Percentiles rank a stretch among this genome's conserved stretches.
Conservation (phyloP, 2,329 filamentous ascomycete species). For the Penicillium freii region DNA sequence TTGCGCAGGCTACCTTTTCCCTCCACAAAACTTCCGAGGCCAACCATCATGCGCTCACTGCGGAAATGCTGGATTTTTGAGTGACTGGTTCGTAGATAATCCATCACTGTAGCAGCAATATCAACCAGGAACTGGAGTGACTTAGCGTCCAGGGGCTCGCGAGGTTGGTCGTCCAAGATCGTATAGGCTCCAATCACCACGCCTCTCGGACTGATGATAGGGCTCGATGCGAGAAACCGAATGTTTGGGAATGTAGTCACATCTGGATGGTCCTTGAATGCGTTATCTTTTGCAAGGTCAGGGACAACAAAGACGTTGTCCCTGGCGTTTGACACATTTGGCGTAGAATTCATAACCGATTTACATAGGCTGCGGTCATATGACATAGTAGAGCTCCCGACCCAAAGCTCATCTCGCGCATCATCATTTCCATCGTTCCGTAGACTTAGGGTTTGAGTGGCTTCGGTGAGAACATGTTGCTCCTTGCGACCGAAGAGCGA, state of each 20-base stretch:
- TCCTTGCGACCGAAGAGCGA: constrained; percentile 28
- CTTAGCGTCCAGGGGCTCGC: constrained; percentile 45
- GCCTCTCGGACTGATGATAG: constrained; percentile 55
- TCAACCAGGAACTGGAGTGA: constrained; percentile 38
- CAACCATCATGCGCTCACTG: constrained; percentile 56
- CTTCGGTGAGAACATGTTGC: constrained; percentile 30
- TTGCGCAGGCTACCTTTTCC: constrained; percentile 34
- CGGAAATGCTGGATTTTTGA: constrained; percentile 47
- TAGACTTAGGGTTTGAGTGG: constrained; percentile 23
- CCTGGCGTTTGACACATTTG: neutral
- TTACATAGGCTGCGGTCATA: constrained; percentile 17
- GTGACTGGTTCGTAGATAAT: constrained; percentile 56
- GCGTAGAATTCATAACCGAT: neutral
- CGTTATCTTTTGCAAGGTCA: constrained; percentile 33
- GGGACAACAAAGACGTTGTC: constrained; percentile 23
- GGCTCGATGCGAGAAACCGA: constrained; percentile 55
- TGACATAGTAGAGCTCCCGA: constrained; percentile 17
- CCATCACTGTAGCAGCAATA: constrained; percentile 55
- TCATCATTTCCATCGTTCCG: constrained; percentile 10
- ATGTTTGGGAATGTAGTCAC: constrained; percentile 29
- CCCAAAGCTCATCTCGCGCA: constrained; percentile 9
- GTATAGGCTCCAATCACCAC: constrained; percentile 58
- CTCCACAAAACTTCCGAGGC: constrained; percentile 51
- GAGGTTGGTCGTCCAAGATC: constrained; percentile 55
- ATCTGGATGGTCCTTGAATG: constrained; percentile 32